phyloP scores from a whole-genome alignment of 208 protist species.

The Trypanosoma grayi region DNA sequence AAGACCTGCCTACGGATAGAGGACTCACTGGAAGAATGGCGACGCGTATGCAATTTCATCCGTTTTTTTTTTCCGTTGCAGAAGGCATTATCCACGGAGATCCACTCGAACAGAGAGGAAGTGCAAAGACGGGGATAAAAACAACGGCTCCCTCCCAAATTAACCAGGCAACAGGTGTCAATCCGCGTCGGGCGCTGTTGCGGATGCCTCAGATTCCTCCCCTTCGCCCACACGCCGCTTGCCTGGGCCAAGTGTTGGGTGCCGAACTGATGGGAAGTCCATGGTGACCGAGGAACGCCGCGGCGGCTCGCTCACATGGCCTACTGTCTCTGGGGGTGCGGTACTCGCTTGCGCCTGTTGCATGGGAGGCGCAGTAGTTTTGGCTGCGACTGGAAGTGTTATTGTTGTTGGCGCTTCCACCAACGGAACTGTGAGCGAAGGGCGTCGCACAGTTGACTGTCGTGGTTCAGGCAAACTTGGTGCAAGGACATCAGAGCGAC shows the following conservation, averaged over 20 bases:
- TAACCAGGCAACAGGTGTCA: background rate
- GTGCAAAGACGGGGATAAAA: no score
- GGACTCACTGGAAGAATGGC: no score
- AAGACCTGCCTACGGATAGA: no score
- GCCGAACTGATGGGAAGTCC: conserved; percentile 24
- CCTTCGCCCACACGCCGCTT: background rate
- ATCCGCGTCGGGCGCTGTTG: background rate
- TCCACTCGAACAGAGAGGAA: no score
- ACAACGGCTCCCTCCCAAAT: no score
- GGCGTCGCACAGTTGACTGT: background rate
- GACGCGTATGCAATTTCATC: background rate
- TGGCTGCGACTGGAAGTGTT: background rate
- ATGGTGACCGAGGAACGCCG: conserved; percentile 6
- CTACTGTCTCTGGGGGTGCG: background rate
- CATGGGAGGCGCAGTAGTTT: background rate
- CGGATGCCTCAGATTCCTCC: background rate
- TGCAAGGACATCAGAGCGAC: background rate
- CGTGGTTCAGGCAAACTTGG: background rate
- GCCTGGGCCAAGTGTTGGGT: background rate
- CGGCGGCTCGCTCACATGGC: background rate
- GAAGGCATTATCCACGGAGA: no score
- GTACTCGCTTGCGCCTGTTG: background rate
- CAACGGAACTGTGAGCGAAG: background rate
- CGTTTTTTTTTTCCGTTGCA: background rate
- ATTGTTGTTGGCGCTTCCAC: background rate